phyloP scores from a whole-genome alignment of 2,329 filamentous ascomycete species.

The Fusarium fujikuroi region DNA sequence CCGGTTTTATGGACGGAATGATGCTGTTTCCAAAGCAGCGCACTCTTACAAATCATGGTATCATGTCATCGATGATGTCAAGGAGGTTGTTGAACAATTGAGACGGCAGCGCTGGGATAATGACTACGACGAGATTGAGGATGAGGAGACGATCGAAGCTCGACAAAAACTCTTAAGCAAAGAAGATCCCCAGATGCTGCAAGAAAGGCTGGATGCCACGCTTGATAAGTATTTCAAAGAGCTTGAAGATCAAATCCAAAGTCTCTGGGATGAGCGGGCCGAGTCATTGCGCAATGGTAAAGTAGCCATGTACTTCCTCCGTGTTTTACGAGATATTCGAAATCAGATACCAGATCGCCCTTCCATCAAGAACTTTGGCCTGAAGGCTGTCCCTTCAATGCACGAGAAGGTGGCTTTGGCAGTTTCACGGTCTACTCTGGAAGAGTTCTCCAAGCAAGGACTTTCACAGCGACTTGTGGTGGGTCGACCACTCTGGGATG shows the following conservation, averaged over 20 bases:
- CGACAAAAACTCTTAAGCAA: constrained; percentile 75
- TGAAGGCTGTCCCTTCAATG: constrained; percentile 70
- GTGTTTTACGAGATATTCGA: constrained; percentile 79
- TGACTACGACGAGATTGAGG: constrained; percentile 77
- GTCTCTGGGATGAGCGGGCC: constrained; percentile 60
- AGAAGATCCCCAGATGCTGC: constrained; percentile 74
- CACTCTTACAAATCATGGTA: constrained; percentile 78
- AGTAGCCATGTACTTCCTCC: constrained; percentile 74
- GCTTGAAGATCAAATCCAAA: constrained; percentile 66
- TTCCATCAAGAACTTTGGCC: constrained; percentile 65
- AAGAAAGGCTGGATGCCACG: constrained; percentile 66
- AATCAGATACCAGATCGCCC: constrained; percentile 68
- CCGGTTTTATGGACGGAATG: constrained; percentile 77
- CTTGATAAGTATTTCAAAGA: constrained; percentile 66
- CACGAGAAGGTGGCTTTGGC: constrained; percentile 69
- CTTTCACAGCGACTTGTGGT: constrained; percentile 61
- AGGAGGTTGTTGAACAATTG: constrained; percentile 71
- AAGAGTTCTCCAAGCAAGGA: constrained; percentile 56
- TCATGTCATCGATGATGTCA: constrained; percentile 74
- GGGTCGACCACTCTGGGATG: constrained; percentile 82
- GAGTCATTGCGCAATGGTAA: constrained; percentile 60
- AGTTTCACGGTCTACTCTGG: constrained; percentile 61
- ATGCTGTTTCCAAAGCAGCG: constrained; percentile 70
- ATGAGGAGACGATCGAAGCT: constrained; percentile 75
- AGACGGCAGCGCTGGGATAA: constrained; percentile 79